phyloP scores from a whole-genome alignment of 2,329 filamentous ascomycete species.

The Ophiostoma sp. region DNA sequence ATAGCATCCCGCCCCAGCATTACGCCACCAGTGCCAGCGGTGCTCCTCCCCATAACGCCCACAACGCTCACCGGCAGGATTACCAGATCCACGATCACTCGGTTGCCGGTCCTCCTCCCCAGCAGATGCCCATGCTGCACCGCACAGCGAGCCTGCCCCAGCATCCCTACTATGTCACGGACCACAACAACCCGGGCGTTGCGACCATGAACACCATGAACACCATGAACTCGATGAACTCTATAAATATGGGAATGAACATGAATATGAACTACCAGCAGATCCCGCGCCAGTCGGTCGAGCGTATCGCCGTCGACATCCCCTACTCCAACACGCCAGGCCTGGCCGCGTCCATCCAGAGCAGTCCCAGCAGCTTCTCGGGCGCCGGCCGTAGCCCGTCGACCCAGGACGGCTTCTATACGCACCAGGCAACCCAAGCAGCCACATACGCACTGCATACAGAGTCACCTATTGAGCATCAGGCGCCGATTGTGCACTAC shows the following conservation, averaged over 20 bases:
- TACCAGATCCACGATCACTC: conserved; percentile 48
- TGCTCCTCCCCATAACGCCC: not conserved
- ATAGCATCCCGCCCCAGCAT: conserved; percentile 39
- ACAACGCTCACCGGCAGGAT: conserved; percentile 42
- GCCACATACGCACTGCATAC: conserved; percentile 46
- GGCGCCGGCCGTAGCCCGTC: conserved; percentile 50
- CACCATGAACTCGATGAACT: conserved; percentile 40
- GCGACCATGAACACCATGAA: conserved; percentile 39
- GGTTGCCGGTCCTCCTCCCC: conserved; percentile 29
- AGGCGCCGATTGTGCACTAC: conserved; percentile 37
- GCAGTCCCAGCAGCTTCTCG: conserved; percentile 56
- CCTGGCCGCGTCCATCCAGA: conserved; percentile 47
- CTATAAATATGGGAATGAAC: conserved; percentile 32
- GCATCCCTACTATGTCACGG: conserved; percentile 51
- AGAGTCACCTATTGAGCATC: conserved; percentile 44
- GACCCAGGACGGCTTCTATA: conserved; percentile 53
- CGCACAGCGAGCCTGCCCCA: conserved; percentile 46
- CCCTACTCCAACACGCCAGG: conserved; percentile 45
- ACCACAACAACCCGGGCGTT: conserved; percentile 57
- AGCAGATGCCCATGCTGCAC: conserved; percentile 45
- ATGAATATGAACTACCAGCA: conserved; percentile 44
- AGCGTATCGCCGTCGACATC: conserved; percentile 45
- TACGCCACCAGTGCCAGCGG: conserved; percentile 37
- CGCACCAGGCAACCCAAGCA: conserved; percentile 39
- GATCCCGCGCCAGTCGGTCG: conserved; percentile 46